Evolutionary conservation across 2,329 filamentous ascomycete species (phyloP).

Genomic region (Apiospora aurea): DNA sequence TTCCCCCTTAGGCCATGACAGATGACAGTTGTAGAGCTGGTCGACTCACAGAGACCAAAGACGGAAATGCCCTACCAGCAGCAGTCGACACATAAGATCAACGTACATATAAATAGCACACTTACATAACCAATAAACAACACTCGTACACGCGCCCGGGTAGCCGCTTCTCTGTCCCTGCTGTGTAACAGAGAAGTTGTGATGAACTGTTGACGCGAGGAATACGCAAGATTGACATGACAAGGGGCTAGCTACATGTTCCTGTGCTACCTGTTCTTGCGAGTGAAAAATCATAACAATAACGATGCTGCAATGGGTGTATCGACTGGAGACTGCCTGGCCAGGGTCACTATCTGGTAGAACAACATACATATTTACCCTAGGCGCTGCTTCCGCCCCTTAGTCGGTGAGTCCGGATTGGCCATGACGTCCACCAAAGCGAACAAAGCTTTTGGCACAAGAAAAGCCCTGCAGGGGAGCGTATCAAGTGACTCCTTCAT

Average conservation of each 20-base stretch:
- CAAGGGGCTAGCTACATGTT: background rate
- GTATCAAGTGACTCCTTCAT: background rate
- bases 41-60: background rate
- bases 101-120: background rate
- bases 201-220: background rate
- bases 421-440: background rate
- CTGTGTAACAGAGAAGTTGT: background rate
- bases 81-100: background rate
- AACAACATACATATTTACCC: background rate
- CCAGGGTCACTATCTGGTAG: background rate
- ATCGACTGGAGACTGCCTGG: background rate
- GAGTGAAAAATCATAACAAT: background rate
- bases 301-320: background rate
- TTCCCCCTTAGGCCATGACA: background rate
- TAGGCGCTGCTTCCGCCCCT: background rate
- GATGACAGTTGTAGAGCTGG: background rate
- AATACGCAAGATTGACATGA: background rate
- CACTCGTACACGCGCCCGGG: background rate
- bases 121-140: background rate
- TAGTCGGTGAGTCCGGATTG: background rate
- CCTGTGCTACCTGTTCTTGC: background rate
- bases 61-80: background rate
- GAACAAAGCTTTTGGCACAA: background rate
- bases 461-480: background rate
- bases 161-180: background rate